phyloP scores from a whole-genome alignment of 73 alveolate species.

The Breviolum minutum region DNA sequence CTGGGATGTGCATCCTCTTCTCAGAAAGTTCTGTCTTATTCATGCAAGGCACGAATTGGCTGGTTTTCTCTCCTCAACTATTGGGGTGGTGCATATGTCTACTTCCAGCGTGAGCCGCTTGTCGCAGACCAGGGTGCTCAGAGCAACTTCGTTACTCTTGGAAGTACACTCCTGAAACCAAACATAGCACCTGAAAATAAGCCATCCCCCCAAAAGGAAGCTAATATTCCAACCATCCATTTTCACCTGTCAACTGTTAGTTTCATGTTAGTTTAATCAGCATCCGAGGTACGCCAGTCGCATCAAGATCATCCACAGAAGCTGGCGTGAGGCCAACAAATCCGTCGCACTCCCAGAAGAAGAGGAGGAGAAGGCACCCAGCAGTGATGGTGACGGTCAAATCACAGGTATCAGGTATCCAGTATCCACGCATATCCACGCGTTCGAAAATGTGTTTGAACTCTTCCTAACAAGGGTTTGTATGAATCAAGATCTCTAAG shows the following conservation, averaged over 20 bases:
- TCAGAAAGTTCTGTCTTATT: not conserved
- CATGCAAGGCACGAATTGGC: slow-evolving; percentile 53
- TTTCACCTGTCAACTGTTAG: too few species aligned
- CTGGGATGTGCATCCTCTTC: not conserved
- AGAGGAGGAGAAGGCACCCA: not conserved
- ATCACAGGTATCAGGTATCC: not conserved
- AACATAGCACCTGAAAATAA: too few species aligned
- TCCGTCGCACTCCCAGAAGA: slow-evolving; percentile 43
- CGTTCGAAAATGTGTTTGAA: not conserved
- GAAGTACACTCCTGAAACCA: too few species aligned
- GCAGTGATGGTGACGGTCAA: not conserved
- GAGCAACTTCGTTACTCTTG: too few species aligned
- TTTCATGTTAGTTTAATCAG: too few species aligned
- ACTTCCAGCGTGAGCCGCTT: slow-evolving; percentile 58
- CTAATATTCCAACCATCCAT: not conserved
- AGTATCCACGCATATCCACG: not conserved
- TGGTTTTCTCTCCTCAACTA: slow-evolving; percentile 75
- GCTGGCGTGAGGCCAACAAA: slow-evolving; percentile 93
- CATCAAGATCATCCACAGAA: slow-evolving; percentile 90
- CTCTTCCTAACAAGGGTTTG: not conserved
- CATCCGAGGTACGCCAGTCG: slow-evolving; percentile 65
- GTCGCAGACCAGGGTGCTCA: not conserved
- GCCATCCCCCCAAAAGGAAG: not conserved
- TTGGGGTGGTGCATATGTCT: slow-evolving; percentile 69
- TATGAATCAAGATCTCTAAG: too few species aligned